These are phyloP conservation scores for Malassezia vespertilionis DNA, from an alignment of 1,284 basidiomycete genomes.

Conservation along the genomic window DNA sequence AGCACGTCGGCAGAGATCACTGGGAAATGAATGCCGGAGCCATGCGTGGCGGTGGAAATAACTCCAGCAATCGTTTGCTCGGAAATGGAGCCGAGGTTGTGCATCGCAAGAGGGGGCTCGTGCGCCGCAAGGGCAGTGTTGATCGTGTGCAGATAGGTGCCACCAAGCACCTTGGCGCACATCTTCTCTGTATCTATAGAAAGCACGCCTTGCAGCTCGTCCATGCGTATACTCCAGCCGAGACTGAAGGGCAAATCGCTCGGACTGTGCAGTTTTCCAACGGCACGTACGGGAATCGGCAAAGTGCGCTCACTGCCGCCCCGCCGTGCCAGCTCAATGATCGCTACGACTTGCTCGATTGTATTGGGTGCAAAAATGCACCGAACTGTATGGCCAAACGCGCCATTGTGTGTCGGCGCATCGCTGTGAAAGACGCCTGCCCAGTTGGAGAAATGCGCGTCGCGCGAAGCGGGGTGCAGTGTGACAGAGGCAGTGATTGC, in stretches of 20 bases:
- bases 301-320: conserved; percentile 50
- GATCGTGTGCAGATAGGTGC: conserved; percentile 47
- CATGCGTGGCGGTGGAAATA: conserved; percentile 88
- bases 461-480: conserved; percentile 11
- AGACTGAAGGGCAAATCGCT: conserved; percentile 58
- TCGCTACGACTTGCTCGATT: conserved; percentile 61
- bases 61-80: conserved; percentile 92
- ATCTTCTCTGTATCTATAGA: conserved; percentile 18
- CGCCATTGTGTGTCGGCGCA: conserved; percentile 35
- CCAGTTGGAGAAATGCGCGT: conserved; percentile 51
- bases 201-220: conserved; percentile 34
- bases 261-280: conserved; percentile 83
- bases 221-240: conserved; percentile 43
- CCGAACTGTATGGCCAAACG: conserved; percentile 10
- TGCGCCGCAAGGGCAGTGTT: conserved; percentile 55
- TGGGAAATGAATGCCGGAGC: conserved; percentile 68
- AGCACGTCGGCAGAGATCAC: conserved; percentile 74
- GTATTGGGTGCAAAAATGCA: conserved; percentile 65
- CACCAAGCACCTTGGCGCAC: conserved; percentile 31
- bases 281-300: conserved; percentile 60
- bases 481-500: conserved; percentile 18
- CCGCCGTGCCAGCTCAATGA: conserved; percentile 72
- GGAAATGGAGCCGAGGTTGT: conserved; percentile 87
- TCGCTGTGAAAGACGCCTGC: conserved; percentile 51
- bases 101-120: conserved; percentile 62